Base-by-base conservation (phyloP, 1,284 basidiomycete genomes). In the Microbotryum intermedium region DNA sequence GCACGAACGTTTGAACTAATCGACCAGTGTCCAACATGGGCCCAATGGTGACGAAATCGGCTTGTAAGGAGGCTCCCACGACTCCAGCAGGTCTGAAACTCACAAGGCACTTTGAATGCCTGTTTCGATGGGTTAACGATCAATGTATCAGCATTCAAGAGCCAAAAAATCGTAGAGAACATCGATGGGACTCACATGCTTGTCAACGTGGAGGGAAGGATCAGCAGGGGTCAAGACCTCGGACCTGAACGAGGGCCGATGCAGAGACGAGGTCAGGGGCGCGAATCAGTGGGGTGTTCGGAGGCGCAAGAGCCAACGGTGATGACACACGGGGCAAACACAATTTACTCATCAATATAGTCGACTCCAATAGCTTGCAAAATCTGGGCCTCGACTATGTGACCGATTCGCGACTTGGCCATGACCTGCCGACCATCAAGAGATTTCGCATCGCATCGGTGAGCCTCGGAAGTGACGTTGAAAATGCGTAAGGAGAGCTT, bases 191-290 rank as follows among this genome's bases (percentile, higher is more conserved):
- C 61, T 30, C 23, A 61, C 62, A 66, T 77, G 76, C 72, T 77
- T 77, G 74, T 75, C 74, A 59, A 77, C 74, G 69, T 77, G 76
- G 59, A 76, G 72, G 39, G 71, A 68, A n/a, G 76, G 74, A 65
- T 77, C 95, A 29, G 94, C 95, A 49, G 91, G 90, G 0, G 95
- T 97, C 61, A 98, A 81, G 52, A 98, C 95, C 77, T 97, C 94
- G 20, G 65, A 67, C 51, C 65, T 67, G 49, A 86, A 91, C 77
- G 91, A 90, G n/a, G 34, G 34, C 16, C 13, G 10, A 16, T 11
- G 20, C 13, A 7, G 7, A 16, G 18, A 26, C 20, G 21, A 34
- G n/a, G n/a, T 23, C 8, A 6, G 34, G 34, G 34, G 34, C 34
- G 13, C 9, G 20, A 10, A 4, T 28, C 23, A 29, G 26, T 6